A percentile compares a stretch with the other conserved stretches of the same genome.
Evolutionary conservation across 805 yeast species (phyloP).

Genomic region (Barnettozyma pratensis): DNA sequence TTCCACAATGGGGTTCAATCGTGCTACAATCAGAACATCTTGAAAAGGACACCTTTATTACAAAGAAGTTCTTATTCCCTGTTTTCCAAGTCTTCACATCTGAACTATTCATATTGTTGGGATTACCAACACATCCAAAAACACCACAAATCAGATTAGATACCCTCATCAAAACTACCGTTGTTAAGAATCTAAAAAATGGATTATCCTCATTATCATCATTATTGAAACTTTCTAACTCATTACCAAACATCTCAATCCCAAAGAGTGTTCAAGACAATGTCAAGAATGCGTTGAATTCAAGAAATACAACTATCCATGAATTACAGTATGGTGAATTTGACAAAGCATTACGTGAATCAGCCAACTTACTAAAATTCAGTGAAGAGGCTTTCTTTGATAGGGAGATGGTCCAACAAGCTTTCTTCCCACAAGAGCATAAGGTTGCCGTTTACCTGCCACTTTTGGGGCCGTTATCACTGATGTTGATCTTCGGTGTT

Average conservation of each 20-base stretch:
- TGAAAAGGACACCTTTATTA: slow-evolving; percentile 27
- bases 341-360: slow-evolving; percentile 51
- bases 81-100: slow-evolving; percentile 65
- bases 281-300: slow-evolving; percentile 46
- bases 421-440: slow-evolving; percentile 92
- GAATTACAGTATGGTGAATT: slow-evolving; percentile 24
- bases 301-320: slow-evolving; percentile 29
- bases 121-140: slow-evolving; percentile 54
- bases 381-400: slow-evolving; percentile 78
- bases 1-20: slow-evolving; percentile 84
- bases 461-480: slow-evolving; percentile 74
- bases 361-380: slow-evolving; percentile 38
- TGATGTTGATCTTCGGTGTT: slow-evolving; percentile 54
- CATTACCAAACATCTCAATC: slow-evolving; percentile 75
- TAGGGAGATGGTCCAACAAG: slow-evolving; percentile 92
- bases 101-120: slow-evolving; percentile 69
- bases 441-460: slow-evolving; percentile 93
- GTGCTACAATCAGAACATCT: slow-evolving; percentile 37
- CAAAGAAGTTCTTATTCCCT: slow-evolving; percentile 43
- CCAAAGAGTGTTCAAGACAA: slow-evolving; percentile 64
- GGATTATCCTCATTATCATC: slow-evolving; percentile 71
- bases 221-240: slow-evolving; percentile 59
- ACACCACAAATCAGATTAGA: slow-evolving; percentile 63
- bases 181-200: slow-evolving; percentile 51
- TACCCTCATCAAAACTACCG: slow-evolving; percentile 54